Percentiles rank a stretch among this genome's conserved stretches.
Conservation (phyloP, 306 rosid genomes). For the Oxytropis ochrocephala region DNA sequence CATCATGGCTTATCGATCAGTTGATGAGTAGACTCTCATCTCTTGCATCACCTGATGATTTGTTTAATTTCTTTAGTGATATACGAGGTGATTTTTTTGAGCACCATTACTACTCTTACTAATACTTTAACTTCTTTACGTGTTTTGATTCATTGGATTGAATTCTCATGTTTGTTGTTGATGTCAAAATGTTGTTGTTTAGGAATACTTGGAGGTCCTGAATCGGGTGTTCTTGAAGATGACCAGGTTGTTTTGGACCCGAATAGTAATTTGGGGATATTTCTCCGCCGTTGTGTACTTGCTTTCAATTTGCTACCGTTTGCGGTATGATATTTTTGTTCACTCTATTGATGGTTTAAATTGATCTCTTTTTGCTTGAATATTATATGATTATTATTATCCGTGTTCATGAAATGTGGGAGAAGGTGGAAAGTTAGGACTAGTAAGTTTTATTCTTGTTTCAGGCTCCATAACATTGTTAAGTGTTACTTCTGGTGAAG, state of each 20-base stretch:
- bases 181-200: constrained; percentile 6
- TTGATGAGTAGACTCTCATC: constrained; percentile 60
- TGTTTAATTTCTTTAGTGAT: constrained; percentile 77
- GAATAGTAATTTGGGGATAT: constrained; percentile 73
- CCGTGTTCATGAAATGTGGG: neutral
- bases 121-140: neutral
- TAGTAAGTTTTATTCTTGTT: neutral
- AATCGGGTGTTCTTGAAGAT: constrained; percentile 67
- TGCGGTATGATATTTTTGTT: constrained; percentile 48
- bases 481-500: too few species aligned
- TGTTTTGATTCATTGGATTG: neutral
- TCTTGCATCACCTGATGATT: constrained; percentile 75
- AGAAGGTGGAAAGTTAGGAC: neutral
- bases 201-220: constrained; percentile 80
- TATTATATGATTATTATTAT: neutral
- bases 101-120: neutral
- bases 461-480: too few species aligned
- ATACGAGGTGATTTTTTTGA: constrained; percentile 69
- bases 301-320: constrained; percentile 83
- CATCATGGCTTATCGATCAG: constrained; percentile 53
- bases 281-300: constrained; percentile 78
- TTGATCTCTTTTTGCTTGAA: neutral
- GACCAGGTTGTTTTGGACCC: constrained; percentile 79
- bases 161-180: neutral
- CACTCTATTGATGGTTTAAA: neutral